phyloP scores from a whole-genome alignment of 2,329 filamentous ascomycete genomes.

The Tolypocladium tundrense region DNA sequence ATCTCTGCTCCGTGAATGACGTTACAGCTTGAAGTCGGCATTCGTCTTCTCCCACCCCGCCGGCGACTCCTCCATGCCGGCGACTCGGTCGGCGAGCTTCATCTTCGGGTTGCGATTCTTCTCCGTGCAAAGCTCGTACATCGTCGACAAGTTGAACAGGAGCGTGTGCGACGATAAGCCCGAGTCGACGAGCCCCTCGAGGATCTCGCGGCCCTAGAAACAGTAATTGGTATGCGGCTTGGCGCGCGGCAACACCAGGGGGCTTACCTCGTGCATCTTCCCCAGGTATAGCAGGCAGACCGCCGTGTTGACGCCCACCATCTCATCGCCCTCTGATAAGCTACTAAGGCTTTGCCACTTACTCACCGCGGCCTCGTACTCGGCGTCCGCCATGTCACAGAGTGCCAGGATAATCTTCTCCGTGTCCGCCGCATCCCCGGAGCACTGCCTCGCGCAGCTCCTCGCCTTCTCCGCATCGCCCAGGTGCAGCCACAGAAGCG shows the following conservation, averaged over 20 bases:
- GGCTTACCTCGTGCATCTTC: slow-evolving; percentile 55
- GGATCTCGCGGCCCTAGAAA: slow-evolving; percentile 49
- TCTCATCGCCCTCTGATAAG: slow-evolving; percentile 42
- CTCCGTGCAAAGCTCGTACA: slow-evolving; percentile 88
- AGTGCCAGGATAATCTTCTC: slow-evolving; percentile 54
- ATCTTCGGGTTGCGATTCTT: slow-evolving; percentile 60
- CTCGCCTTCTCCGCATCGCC: slow-evolving; percentile 65
- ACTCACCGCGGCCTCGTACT: slow-evolving; percentile 53
- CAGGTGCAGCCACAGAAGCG: slow-evolving; percentile 66
- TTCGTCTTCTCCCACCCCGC: slow-evolving; percentile 62
- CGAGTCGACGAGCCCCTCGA: slow-evolving; percentile 55
- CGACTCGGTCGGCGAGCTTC: slow-evolving; percentile 59
- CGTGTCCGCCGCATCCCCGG: slow-evolving; percentile 19
- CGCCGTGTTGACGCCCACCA: slow-evolving; percentile 72
- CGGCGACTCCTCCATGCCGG: slow-evolving; percentile 43
- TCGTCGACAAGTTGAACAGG: slow-evolving; percentile 80
- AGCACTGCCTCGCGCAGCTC: slow-evolving; percentile 31
- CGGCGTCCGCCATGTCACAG: slow-evolving; percentile 66
- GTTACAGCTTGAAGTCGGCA: slow-evolving; percentile 64
- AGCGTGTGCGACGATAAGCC: slow-evolving; percentile 65
- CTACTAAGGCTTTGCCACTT: slow-evolving; percentile 47
- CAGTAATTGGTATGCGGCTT: slow-evolving; percentile 5
- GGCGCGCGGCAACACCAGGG: background rate
- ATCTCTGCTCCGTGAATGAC: background rate
- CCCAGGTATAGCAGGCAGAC: slow-evolving; percentile 79